Evolutionary conservation across 1,284 basidiomycete genomes (phyloP).

Genomic region (Vanrija humicola): DNA sequence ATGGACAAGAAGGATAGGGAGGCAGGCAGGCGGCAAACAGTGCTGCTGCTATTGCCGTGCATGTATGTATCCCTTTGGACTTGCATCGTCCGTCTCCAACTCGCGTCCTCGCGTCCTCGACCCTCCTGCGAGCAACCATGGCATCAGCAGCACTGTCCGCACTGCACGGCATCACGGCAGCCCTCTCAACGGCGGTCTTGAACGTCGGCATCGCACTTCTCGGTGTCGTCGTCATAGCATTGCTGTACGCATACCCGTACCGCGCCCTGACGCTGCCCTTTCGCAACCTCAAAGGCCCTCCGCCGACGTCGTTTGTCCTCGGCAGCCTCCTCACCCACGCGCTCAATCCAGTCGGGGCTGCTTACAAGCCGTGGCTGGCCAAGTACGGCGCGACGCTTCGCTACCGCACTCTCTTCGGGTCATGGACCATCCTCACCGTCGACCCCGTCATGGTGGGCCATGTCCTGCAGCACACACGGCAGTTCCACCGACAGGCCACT

Average conservation of each 20-base stretch:
- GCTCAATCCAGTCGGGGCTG: slow-evolving; percentile 11
- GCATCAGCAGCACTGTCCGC: no score
- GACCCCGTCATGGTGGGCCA: slow-evolving; percentile 61
- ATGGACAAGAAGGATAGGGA: no score
- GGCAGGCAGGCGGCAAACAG: no score
- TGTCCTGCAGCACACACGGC: slow-evolving; percentile 59
- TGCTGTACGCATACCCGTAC: slow-evolving; percentile 9
- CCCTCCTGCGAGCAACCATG: no score
- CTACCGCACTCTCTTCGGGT: slow-evolving; percentile 22
- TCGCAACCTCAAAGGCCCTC: slow-evolving; percentile 20
- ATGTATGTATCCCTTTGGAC: no score
- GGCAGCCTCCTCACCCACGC: slow-evolving; percentile 21
- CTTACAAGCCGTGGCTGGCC: slow-evolving; percentile 18
- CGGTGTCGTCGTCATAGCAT: background rate
- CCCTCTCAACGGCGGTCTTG: no score
- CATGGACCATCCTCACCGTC: slow-evolving; percentile 56
- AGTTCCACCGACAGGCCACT: slow-evolving; percentile 64
- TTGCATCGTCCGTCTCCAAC: no score
- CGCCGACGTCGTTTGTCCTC: slow-evolving; percentile 11
- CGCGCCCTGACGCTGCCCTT: background rate
- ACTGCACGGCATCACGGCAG: no score
- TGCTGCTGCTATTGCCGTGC: no score
- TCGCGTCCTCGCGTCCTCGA: no score
- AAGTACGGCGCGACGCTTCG: slow-evolving; percentile 24
- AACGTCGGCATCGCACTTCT: background rate